Evolutionary conservation across 352 stramenopile species (phyloP).

Genomic region (Phytophthora sansomeana): DNA sequence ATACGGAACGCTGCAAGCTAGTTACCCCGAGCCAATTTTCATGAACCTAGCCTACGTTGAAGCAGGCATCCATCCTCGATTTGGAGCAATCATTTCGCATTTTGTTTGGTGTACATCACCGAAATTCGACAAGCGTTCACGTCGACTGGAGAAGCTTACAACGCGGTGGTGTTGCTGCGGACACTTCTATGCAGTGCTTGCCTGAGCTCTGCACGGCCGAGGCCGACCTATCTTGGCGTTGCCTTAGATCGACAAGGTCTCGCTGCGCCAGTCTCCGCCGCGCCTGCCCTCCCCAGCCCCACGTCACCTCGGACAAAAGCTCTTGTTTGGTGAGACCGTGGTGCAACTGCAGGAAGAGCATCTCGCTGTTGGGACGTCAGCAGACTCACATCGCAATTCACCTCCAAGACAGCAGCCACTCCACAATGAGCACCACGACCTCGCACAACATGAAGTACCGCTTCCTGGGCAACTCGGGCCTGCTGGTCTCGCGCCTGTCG

Average conservation of each 20-base stretch:
- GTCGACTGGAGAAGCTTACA: conserved; percentile 10
- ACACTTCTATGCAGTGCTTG: conserved; percentile 23
- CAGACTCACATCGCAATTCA: conserved; percentile 22
- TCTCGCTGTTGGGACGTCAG: conserved; percentile 26
- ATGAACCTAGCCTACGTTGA: too few species aligned
- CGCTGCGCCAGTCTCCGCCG: conserved; percentile 23
- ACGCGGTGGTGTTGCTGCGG: conserved; percentile 13
- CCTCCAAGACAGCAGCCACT: conserved; percentile 1
- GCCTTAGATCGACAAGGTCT: conserved; percentile 49
- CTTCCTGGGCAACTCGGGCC: conserved; percentile 58
- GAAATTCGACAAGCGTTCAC: conserved; percentile 2
- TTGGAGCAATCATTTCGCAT: too few species aligned
- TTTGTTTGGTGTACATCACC: too few species aligned
- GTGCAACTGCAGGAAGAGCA: conserved; percentile 14
- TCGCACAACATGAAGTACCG: conserved; percentile 71
- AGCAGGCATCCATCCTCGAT: too few species aligned
- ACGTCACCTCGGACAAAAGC: conserved; percentile 13
- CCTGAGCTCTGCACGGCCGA: conserved; percentile 15
- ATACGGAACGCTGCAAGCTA: too few species aligned
- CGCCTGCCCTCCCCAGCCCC: conserved; percentile 6
- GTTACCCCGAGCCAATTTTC: too few species aligned
- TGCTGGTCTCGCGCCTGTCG: conserved; percentile 60
- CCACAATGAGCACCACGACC: conserved; percentile 9
- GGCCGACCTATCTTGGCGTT: conserved; percentile 34
- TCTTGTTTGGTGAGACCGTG: conserved; percentile 21